Conservation (phyloP, 768 basidiomycete genomes). For the Nidularia sp. region DNA sequence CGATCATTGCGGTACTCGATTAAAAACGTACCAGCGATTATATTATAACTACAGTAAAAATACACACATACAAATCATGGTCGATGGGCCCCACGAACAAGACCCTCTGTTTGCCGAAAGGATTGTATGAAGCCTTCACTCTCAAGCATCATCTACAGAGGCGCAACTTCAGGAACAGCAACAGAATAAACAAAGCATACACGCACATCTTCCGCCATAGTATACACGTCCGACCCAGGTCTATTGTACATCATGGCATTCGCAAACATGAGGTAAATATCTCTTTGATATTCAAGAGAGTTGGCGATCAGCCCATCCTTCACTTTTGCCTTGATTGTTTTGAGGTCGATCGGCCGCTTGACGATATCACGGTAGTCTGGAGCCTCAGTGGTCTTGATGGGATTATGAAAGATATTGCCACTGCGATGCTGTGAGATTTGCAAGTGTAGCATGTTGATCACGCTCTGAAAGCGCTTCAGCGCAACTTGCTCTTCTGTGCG, state of each 20-base stretch:
- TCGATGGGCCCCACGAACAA: constrained; percentile 42
- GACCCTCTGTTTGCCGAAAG: constrained; percentile 76
- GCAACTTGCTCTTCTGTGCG: constrained; percentile 48
- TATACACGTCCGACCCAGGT: constrained; percentile 79
- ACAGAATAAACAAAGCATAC: background rate
- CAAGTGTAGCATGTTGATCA: constrained; percentile 77
- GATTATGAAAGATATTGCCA: constrained; percentile 87
- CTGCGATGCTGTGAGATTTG: constrained; percentile 83
- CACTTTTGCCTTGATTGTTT: constrained; percentile 83
- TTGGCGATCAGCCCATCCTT: constrained; percentile 80
- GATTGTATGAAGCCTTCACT: constrained; percentile 63
- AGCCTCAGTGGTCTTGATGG: constrained; percentile 84
- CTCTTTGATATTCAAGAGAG: constrained; percentile 85
- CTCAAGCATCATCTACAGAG: constrained; percentile 69
- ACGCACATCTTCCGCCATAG: constrained; percentile 88
- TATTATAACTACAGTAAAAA: too few relatives aligned
- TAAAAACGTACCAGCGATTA: too few relatives aligned
- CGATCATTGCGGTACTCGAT: too few relatives aligned
- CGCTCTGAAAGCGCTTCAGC: constrained; percentile 73
- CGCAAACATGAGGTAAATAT: constrained; percentile 90
- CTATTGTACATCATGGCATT: constrained; percentile 98
- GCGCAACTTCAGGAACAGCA: too few relatives aligned
- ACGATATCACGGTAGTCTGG: constrained; percentile 91
- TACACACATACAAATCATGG: too few relatives aligned
- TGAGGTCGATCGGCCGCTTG: constrained; percentile 93